Evolutionary conservation across 108 stramenopile genomes (phyloP), one percentile per base, ranked within the genome.

Genomic region (Fistulifera pelliculosa): DNA sequence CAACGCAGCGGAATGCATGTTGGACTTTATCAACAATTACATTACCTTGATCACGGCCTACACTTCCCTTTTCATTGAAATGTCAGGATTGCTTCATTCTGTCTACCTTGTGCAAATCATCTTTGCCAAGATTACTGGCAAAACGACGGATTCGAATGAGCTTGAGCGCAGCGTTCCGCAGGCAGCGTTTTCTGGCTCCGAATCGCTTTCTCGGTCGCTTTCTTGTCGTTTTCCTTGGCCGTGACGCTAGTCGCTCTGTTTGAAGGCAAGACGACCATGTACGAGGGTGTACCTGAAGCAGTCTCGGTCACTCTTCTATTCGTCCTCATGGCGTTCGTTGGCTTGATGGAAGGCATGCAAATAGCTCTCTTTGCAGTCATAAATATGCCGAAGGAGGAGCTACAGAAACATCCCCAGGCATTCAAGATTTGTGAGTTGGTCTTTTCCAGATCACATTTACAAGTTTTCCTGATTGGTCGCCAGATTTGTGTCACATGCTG

Each of bases 21-120:
- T 81, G 18, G 80, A 81, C 52, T 77, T 66, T 65, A 77, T 84
- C 76, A 80, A 84, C 75, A 84, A 74, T 49, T 70, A 70, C 65
- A 72, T 79, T 25, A 64, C 65, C 43, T 49, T 74, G 15, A 28
- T 51, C 61, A 25, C 48, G 25, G 25, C 73, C 18, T 76, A 76
- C 41, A 49, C 70, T 17, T 62, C 84, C 15, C 47, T 85, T 61
- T 65, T 54, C 42, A 69, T 85, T 38, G 83, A 85, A 57, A 49
- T 58, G 13, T 77, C 80, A 12, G 84, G 84, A 14, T 23, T 85
- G 42, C 55, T 81, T 52, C 84, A 85, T 54, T 58, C 66, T 14
- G 54, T 54, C 13, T 85, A 81, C 59, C 50, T 85, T n/a, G 66
- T 85, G 6, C 76, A 79, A 52, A 58, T 70, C 27, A 14, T 70